Conservation (phyloP, 2,329 filamentous ascomycete species). For the Cercospora janseana region DNA sequence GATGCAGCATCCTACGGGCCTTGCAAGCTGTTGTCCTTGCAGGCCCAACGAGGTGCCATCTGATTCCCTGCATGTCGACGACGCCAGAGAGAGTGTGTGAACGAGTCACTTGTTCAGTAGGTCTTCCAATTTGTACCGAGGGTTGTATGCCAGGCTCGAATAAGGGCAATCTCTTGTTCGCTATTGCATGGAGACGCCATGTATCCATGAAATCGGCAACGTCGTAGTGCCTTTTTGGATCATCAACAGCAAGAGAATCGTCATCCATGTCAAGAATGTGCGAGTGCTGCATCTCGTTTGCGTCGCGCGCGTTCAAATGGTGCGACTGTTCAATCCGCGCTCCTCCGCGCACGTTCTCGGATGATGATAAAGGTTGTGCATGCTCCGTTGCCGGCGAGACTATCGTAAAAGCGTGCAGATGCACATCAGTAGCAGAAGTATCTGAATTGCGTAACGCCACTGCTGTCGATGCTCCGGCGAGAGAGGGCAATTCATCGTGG, state of each 20-base stretch:
- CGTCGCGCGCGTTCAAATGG: neutral
- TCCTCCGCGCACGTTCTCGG: neutral
- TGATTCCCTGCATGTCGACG: slow-evolving; percentile 40
- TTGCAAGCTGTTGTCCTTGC: slow-evolving; percentile 30
- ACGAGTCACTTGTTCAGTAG: slow-evolving; percentile 22
- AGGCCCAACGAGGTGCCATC: slow-evolving; percentile 36
- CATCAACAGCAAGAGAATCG: slow-evolving; percentile 31
- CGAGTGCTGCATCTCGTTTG: neutral
- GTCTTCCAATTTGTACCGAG: slow-evolving; percentile 19
- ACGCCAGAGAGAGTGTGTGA: slow-evolving; percentile 18
- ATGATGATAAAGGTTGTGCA: neutral
- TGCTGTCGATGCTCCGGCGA: neutral
- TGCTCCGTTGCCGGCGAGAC: no score
- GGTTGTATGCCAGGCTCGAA: slow-evolving; percentile 27
- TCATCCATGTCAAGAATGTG: slow-evolving; percentile 24
- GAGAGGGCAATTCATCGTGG: neutral
- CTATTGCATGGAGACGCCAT: slow-evolving; percentile 32
- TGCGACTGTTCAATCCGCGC: neutral
- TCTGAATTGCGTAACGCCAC: no score
- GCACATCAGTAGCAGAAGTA: no score
- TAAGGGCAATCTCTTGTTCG: slow-evolving; percentile 21
- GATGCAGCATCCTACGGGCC: slow-evolving; percentile 35
- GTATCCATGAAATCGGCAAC: slow-evolving; percentile 34
- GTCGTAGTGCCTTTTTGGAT: slow-evolving; percentile 33
- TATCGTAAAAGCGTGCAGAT: no score